A percentile compares a stretch with the other conserved stretches of the same genome.
phyloP scores from a whole-genome alignment of 108 stramenopile species.

The Seminavis robusta region DNA sequence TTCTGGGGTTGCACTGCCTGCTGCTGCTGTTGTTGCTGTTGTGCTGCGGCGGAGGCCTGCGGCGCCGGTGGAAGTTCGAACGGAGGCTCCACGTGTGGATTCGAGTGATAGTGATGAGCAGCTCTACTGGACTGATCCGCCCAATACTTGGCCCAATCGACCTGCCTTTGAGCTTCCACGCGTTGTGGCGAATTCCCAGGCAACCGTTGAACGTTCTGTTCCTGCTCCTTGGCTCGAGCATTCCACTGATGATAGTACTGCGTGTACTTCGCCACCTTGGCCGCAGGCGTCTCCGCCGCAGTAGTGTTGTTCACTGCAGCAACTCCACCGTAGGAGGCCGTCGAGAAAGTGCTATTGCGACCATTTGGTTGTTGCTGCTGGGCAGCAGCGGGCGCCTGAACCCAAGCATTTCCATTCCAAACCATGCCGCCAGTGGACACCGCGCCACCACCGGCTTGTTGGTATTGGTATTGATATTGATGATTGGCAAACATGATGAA shows the following conservation, averaged over 20 bases:
- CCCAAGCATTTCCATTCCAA: too few relatives aligned
- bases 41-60: background rate
- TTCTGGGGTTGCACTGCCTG: constrained; percentile 3
- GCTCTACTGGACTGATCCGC: constrained; percentile 44
- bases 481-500: too few relatives aligned
- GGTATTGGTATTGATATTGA: too few relatives aligned
- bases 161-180: constrained; percentile 19
- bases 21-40: constrained; percentile 12
- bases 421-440: too few relatives aligned
- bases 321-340: too few relatives aligned
- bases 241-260: constrained; percentile 60
- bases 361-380: too few relatives aligned
- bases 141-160: constrained; percentile 64
- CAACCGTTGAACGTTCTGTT: background rate
- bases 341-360: too few relatives aligned
- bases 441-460: too few relatives aligned
- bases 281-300: too few relatives aligned
- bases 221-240: constrained; percentile 10
- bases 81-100: constrained; percentile 36
- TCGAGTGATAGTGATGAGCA: constrained; percentile 59
- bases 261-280: too few relatives aligned
- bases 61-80: constrained; percentile 50
- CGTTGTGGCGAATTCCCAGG: constrained; percentile 12
- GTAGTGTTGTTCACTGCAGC: too few relatives aligned
- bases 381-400: too few relatives aligned